Conservation (phyloP, 331 rosid species). For the Cydonia oblonga region DNA sequence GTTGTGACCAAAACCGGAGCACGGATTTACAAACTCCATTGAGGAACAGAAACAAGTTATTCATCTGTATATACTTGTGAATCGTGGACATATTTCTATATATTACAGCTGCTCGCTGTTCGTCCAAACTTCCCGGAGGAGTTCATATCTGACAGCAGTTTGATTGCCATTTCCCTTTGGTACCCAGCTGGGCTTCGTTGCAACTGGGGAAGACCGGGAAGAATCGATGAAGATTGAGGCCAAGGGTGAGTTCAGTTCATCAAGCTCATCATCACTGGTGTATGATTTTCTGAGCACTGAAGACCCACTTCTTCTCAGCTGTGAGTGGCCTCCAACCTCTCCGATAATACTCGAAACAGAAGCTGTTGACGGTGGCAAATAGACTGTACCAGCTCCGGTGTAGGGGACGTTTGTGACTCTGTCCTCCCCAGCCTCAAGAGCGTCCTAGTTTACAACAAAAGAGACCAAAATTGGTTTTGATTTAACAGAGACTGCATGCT, state of each 20-base stretch:
- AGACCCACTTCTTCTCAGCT: slow-evolving; percentile 71
- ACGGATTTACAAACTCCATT: slow-evolving; percentile 5
- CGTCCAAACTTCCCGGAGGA: slow-evolving; percentile 80
- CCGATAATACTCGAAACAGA: slow-evolving; percentile 40
- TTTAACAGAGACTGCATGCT: background rate
- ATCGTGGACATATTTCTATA: background rate
- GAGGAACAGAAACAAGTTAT: background rate
- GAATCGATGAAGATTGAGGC: slow-evolving; percentile 37
- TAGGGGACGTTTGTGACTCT: slow-evolving; percentile 50
- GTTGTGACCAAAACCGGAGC: background rate
- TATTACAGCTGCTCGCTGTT: slow-evolving; percentile 33
- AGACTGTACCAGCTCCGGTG: slow-evolving; percentile 51
- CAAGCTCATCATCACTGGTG: slow-evolving; percentile 93
- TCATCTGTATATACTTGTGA: background rate
- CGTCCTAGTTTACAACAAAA: slow-evolving; percentile 39
- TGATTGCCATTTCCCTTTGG: slow-evolving; percentile 8
- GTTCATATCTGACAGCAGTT: slow-evolving; percentile 62
- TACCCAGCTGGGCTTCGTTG: slow-evolving; percentile 33
- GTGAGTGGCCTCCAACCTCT: slow-evolving; percentile 43
- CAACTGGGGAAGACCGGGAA: slow-evolving; percentile 24
- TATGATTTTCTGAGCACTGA: slow-evolving; percentile 70
- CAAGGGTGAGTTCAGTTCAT: slow-evolving; percentile 72
- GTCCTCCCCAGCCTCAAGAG: slow-evolving; percentile 36
- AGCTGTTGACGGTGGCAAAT: slow-evolving; percentile 55
- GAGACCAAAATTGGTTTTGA: background rate